A percentile compares a stretch with the other conserved stretches of the same genome.
Evolutionary conservation across 176 grass and related monocot species (phyloP).

Genomic region (Bromus sterilis): DNA sequence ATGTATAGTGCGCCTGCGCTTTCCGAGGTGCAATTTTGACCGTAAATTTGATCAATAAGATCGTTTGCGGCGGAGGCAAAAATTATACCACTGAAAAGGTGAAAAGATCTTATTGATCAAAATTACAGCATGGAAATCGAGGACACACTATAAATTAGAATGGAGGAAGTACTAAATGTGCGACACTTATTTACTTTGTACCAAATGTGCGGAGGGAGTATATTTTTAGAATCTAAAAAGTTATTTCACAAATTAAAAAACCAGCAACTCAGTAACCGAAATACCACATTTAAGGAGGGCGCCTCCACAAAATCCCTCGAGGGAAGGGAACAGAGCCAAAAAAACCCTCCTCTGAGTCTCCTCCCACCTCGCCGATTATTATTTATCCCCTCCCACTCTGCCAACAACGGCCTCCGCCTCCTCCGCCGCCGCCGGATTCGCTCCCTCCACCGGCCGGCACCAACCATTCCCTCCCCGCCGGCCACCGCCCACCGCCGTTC

Average conservation of each 20-base stretch:
- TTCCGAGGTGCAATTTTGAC: too few relatives aligned
- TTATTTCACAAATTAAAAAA: not conserved
- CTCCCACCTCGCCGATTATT: slow-evolving; percentile 4
- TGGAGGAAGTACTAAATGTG: too few relatives aligned
- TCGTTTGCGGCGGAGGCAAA: too few relatives aligned
- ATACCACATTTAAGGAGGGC: not conserved
- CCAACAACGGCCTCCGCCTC: not conserved
- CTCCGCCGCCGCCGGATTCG: slow-evolving; percentile 21
- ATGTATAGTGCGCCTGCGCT: too few relatives aligned
- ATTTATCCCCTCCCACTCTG: slow-evolving; percentile 24
- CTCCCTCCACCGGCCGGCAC: not conserved
- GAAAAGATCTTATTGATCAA: too few relatives aligned
- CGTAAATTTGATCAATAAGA: too few relatives aligned
- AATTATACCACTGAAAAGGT: too few relatives aligned
- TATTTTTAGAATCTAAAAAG: too few relatives aligned
- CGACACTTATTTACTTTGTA: too few relatives aligned
- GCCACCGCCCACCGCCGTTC: not conserved
- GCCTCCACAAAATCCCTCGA: not conserved
- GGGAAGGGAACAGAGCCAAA: slow-evolving; percentile 8
- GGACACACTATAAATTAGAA: too few relatives aligned
- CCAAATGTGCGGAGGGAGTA: too few relatives aligned
- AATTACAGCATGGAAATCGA: too few relatives aligned
- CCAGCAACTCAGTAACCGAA: not conserved
- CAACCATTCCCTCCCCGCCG: not conserved
- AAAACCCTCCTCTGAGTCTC: not conserved